Percentiles rank a stretch among this genome's conserved stretches.
Conservation (phyloP, 2,329 filamentous ascomycete genomes). For the Aspergillus pseudotamarii region DNA sequence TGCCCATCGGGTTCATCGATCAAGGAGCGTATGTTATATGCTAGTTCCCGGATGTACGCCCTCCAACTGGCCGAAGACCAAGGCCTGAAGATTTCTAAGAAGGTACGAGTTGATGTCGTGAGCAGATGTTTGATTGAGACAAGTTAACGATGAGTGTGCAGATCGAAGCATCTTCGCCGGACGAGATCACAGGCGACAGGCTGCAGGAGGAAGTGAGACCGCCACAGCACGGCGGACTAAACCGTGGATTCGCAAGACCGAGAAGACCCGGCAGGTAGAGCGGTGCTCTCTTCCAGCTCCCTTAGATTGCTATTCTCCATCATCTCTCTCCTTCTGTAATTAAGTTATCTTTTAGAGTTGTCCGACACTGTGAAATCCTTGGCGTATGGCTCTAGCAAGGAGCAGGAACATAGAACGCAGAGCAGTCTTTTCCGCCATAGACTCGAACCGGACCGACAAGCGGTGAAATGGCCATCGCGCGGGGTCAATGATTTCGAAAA, state of each 20-base stretch:
- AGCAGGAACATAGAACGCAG: constrained; percentile 9
- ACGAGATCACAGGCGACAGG: constrained; percentile 57
- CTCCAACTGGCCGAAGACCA: constrained; percentile 57
- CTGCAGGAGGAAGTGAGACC: constrained; percentile 58
- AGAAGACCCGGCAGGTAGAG: constrained; percentile 61
- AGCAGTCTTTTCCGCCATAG: constrained; percentile 1
- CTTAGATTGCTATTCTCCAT: constrained; percentile 9
- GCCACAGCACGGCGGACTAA: constrained; percentile 49
- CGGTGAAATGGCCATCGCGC: constrained; percentile 12
- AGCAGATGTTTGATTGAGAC: constrained; percentile 9
- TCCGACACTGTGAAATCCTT: not conserved
- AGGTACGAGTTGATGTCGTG: constrained; percentile 38
- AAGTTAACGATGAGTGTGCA: constrained; percentile 29
- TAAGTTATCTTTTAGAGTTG: constrained; percentile 15
- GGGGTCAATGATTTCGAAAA: constrained; percentile 47
- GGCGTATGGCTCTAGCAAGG: constrained; percentile 2
- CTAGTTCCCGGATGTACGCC: constrained; percentile 59
- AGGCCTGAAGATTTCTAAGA: constrained; percentile 61
- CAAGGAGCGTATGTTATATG: constrained; percentile 68
- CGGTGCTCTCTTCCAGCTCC: constrained; percentile 5
- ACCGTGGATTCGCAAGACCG: constrained; percentile 63
- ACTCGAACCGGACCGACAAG: constrained; percentile 14
- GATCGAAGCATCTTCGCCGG: constrained; percentile 62
- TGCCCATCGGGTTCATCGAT: constrained; percentile 64
- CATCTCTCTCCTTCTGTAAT: constrained; percentile 12